Evolutionary conservation across 306 rosid genomes (phyloP).

Genomic region (Canavalia gladiata): DNA sequence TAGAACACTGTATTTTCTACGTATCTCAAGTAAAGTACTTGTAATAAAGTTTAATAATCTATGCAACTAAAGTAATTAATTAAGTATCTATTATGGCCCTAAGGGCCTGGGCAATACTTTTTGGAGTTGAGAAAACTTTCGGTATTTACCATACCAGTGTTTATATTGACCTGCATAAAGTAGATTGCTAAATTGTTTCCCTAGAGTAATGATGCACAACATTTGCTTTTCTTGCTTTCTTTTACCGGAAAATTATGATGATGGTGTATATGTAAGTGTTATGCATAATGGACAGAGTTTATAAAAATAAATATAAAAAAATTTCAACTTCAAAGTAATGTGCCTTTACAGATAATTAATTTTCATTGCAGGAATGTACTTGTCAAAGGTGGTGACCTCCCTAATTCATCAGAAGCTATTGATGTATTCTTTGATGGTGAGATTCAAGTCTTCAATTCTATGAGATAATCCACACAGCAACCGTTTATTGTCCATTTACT

Average conservation of each 20-base stretch:
- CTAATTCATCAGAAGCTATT: conserved; percentile 78
- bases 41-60: conserved; percentile 7
- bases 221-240: background rate
- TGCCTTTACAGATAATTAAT: conserved; percentile 39
- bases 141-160: background rate
- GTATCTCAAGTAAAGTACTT: conserved; percentile 3
- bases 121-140: background rate
- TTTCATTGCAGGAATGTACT: conserved; percentile 78
- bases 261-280: conserved; percentile 21
- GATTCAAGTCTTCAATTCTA: conserved; percentile 44
- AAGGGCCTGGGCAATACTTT: conserved; percentile 5
- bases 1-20: background rate
- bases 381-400: conserved; percentile 97
- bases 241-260: conserved; percentile 13
- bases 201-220: background rate
- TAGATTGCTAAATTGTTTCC: conserved; percentile 30
- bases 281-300: conserved; percentile 33
- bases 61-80: conserved; percentile 16
- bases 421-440: conserved; percentile 90
- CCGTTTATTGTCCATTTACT: conserved; percentile 10
- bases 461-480: background rate
- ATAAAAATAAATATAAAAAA: background rate
- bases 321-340: background rate
- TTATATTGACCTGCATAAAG: conserved; percentile 7
- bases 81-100: background rate